phyloP scores from a whole-genome alignment of 2,329 filamentous ascomycete genomes.

The Apiospora rasikravindrae region DNA sequence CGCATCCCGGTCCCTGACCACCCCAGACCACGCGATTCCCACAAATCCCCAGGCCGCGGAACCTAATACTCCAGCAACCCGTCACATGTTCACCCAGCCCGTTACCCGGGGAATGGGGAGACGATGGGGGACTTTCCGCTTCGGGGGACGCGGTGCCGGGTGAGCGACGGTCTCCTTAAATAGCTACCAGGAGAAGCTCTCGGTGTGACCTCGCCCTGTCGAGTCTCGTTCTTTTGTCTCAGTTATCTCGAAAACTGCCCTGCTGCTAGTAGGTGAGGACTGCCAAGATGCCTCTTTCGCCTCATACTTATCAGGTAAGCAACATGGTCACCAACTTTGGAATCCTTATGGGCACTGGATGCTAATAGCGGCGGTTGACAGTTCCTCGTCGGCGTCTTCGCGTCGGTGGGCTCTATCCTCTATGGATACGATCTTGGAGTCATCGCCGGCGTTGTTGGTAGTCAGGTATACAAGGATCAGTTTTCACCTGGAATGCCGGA shows the following conservation, averaged over 20 bases:
- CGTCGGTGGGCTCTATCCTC: conserved; percentile 59
- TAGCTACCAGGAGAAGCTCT: background rate
- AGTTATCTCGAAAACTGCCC: background rate
- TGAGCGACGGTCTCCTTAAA: background rate
- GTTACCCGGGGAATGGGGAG: conserved; percentile 14
- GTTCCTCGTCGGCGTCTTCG: conserved; percentile 60
- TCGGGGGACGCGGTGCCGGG: background rate
- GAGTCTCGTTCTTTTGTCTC: background rate
- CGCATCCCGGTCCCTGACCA: background rate
- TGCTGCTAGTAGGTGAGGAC: background rate
- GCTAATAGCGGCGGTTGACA: conserved; percentile 31
- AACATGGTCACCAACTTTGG: background rate
- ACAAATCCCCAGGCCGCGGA: background rate
- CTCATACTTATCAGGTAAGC: conserved; percentile 26
- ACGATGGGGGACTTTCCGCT: conserved; percentile 2
- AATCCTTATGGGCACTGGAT: background rate
- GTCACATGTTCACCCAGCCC: background rate
- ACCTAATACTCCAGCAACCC: background rate
- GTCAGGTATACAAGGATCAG: conserved; percentile 46
- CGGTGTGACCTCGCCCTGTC: background rate
- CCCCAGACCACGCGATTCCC: conserved; percentile 8
- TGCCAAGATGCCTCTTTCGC: conserved; percentile 22
- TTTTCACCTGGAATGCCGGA: conserved; percentile 41
- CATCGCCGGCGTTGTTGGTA: conserved; percentile 58
- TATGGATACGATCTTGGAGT: conserved; percentile 63